Conservation (phyloP, 164 flowering plant species). For the Warburgia ugandensis region DNA sequence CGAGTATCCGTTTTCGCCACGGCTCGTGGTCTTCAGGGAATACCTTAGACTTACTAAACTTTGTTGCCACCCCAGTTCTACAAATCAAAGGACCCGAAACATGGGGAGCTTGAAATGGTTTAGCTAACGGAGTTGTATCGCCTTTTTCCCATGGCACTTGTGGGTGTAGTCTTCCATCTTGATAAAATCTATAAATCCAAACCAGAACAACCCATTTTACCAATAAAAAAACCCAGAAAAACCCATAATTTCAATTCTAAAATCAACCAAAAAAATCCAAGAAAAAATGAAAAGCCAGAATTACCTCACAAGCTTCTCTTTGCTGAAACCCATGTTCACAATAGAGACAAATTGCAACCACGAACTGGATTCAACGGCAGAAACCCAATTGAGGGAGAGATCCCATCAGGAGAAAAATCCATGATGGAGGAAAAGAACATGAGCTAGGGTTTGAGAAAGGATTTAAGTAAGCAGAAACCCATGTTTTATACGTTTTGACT, state of each 20-base stretch:
- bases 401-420: too few species aligned
- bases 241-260: neutral
- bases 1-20: constrained; percentile 51
- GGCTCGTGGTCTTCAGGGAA: constrained; percentile 48
- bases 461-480: too few species aligned
- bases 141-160: constrained; percentile 32
- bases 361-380: too few species aligned
- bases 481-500: too few species aligned
- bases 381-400: too few species aligned
- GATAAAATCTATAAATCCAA: constrained; percentile 43
- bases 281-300: neutral
- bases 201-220: constrained; percentile 4
- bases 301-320: constrained; percentile 56
- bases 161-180: constrained; percentile 36
- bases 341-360: too few species aligned
- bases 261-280: neutral
- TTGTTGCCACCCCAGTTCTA: constrained; percentile 24
- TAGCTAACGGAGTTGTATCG: too few species aligned
- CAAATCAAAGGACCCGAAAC: constrained; percentile 25
- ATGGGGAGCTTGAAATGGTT: too few species aligned
- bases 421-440: too few species aligned
- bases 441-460: too few species aligned
- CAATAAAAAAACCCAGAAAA: neutral
- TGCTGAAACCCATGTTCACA: constrained; percentile 47
- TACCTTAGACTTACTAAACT: constrained; percentile 33